These are phyloP conservation scores for Cystobasidium onofrii DNA, from an alignment of 768 basidiomycete species.

Conservation along the genomic window DNA sequence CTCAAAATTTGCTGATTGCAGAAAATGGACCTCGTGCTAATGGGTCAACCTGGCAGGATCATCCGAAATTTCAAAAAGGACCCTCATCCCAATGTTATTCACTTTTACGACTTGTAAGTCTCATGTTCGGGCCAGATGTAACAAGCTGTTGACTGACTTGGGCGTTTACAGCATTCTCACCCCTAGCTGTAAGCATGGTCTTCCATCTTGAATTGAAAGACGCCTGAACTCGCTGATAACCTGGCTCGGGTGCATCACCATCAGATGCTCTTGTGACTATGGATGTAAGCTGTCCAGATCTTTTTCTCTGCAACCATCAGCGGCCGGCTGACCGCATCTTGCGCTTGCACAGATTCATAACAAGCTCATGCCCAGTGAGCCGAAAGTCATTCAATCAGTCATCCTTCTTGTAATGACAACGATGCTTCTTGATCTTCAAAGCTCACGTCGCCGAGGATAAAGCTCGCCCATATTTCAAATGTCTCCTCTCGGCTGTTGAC, in stretches of 20 bases:
- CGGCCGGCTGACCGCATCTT: not conserved
- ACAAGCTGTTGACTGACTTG: not conserved
- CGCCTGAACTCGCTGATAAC: no score
- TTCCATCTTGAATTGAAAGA: no score
- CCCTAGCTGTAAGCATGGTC: constrained; percentile 33
- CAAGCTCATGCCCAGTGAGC: constrained; percentile 31
- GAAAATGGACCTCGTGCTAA: not conserved
- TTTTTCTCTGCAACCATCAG: not conserved
- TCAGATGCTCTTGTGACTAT: constrained; percentile 23
- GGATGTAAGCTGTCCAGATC: constrained; percentile 3
- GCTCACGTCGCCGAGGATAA: constrained; percentile 74
- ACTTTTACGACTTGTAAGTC: constrained; percentile 77
- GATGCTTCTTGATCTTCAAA: constrained; percentile 64
- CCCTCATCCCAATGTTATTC: constrained; percentile 83
- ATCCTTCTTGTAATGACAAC: no score
- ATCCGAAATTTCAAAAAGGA: constrained; percentile 73
- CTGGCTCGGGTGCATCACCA: no score
- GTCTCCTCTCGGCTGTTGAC: constrained; percentile 69
- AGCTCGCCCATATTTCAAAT: constrained; percentile 72
- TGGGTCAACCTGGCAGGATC: constrained; percentile 48
- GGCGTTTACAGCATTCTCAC: constrained; percentile 34
- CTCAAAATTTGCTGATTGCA: not conserved
- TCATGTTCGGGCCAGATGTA: not conserved
- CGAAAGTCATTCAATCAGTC: constrained; percentile 52
- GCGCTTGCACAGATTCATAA: constrained; percentile 8